These are phyloP conservation scores for Cyclotella sp. DNA, from an alignment of 108 stramenopile genomes.

Conservation along the genomic window DNA sequence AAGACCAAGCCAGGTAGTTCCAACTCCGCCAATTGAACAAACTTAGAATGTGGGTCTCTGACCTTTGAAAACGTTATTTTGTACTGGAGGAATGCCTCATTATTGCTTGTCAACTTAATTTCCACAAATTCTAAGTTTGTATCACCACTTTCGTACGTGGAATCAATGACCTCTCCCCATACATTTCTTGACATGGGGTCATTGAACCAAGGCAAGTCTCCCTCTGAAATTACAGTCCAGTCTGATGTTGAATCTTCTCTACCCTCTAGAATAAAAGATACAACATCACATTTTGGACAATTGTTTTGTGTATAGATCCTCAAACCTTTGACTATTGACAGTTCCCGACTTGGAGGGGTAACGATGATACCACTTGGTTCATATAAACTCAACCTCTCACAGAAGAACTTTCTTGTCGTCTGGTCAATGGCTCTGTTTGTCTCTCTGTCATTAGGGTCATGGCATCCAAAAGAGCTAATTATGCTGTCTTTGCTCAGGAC, in stretches of 20 bases:
- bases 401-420: conserved; percentile 37
- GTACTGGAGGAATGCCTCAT: conserved; percentile 25
- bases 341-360: neutral
- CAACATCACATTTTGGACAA: conserved; percentile 34
- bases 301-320: conserved; percentile 40
- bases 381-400: conserved; percentile 1
- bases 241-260: conserved; percentile 18
- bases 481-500: conserved; percentile 15
- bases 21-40: conserved; percentile 18
- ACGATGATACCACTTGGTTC: conserved; percentile 17
- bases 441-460: conserved; percentile 8
- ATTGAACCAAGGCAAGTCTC: conserved; percentile 14
- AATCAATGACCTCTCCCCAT: conserved; percentile 14
- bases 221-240: conserved; percentile 20
- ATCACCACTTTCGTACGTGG: conserved; percentile 34
- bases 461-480: conserved; percentile 15
- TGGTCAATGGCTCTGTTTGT: conserved; percentile 8
- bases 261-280: conserved; percentile 28
- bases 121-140: conserved; percentile 6
- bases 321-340: conserved; percentile 31
- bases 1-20: conserved; percentile 16
- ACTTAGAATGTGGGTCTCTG: conserved; percentile 6
- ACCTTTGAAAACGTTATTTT: conserved; percentile 12
- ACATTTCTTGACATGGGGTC: conserved; percentile 17
- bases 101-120: conserved; percentile 25